Evolutionary conservation across 768 basidiomycete species (phyloP).

Genomic region (Paxillus ammoniavirescens): DNA sequence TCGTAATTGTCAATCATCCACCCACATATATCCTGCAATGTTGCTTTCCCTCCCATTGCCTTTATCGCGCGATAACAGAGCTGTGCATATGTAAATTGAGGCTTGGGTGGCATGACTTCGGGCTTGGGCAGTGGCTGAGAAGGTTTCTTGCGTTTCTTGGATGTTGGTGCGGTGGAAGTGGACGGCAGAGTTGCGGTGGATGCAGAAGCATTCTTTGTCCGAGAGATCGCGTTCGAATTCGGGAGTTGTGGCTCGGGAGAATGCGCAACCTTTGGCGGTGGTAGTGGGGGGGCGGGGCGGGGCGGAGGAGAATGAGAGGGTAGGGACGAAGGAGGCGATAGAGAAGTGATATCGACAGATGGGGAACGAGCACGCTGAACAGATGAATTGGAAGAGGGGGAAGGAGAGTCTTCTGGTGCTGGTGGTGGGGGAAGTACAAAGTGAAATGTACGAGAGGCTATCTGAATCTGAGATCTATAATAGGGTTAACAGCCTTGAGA

Average conservation of each 20-base stretch:
- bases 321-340: conserved; percentile 79
- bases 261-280: conserved; percentile 45
- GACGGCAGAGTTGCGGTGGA: conserved; percentile 22
- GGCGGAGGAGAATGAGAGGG: conserved; percentile 76
- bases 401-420: conserved; percentile 76
- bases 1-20: conserved; percentile 91
- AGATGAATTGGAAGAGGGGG: conserved; percentile 75
- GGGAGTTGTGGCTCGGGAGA: conserved; percentile 54
- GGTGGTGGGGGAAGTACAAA: conserved; percentile 92
- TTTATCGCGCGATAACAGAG: conserved; percentile 89
- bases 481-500: conserved; percentile 11
- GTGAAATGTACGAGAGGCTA: conserved; percentile 94
- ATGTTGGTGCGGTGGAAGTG: conserved; percentile 21
- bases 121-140: conserved; percentile 47
- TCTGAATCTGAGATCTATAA: conserved; percentile 89
- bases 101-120: conserved; percentile 85
- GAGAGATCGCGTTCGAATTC: conserved; percentile 59
- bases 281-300: conserved; percentile 39
- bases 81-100: conserved; percentile 86
- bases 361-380: conserved; percentile 69
- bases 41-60: conserved; percentile 79
- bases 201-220: conserved; percentile 32
- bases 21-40: conserved; percentile 85
- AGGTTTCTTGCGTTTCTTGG: conserved; percentile 74
- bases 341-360: conserved; percentile 78